Evolutionary conservation across 169 alveolate species (phyloP).

Genomic region (Theileria sp.): DNA sequence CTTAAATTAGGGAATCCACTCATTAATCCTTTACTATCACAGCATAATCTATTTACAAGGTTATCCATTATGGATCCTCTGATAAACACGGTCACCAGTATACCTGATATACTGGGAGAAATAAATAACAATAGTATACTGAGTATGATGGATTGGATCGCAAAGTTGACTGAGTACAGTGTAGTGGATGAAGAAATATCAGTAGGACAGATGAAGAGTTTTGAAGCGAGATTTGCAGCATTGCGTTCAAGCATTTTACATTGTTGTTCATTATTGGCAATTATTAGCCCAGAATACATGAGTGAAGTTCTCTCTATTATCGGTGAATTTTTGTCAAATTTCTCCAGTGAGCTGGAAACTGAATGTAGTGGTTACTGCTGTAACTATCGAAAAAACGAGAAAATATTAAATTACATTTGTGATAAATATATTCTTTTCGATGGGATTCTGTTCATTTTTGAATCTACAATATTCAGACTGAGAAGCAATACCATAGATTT

Average conservation of each 20-base stretch:
- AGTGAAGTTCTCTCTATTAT: constrained; percentile 30
- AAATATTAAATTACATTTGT: constrained; percentile 47
- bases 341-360: constrained; percentile 18
- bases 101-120: not conserved
- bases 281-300: constrained; percentile 57
- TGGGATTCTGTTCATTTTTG: constrained; percentile 57
- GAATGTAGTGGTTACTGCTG: constrained; percentile 43
- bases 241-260: constrained; percentile 53
- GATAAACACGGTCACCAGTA: constrained; percentile 5
- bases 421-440: constrained; percentile 57
- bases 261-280: constrained; percentile 39
- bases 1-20: constrained; percentile 60
- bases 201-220: constrained; percentile 58
- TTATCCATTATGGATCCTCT: constrained; percentile 1
- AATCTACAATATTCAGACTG: constrained; percentile 45
- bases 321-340: constrained; percentile 43
- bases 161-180: constrained; percentile 28
- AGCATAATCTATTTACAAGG: not conserved
- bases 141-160: constrained; percentile 30
- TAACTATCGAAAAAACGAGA: constrained; percentile 31
- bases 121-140: not conserved
- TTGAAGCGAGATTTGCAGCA: constrained; percentile 63
- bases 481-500: constrained; percentile 50
- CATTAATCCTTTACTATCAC: not conserved
- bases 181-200: constrained; percentile 58